Conservation (phyloP, 2,329 filamentous ascomycete genomes). For the Colletotrichum incanum region DNA sequence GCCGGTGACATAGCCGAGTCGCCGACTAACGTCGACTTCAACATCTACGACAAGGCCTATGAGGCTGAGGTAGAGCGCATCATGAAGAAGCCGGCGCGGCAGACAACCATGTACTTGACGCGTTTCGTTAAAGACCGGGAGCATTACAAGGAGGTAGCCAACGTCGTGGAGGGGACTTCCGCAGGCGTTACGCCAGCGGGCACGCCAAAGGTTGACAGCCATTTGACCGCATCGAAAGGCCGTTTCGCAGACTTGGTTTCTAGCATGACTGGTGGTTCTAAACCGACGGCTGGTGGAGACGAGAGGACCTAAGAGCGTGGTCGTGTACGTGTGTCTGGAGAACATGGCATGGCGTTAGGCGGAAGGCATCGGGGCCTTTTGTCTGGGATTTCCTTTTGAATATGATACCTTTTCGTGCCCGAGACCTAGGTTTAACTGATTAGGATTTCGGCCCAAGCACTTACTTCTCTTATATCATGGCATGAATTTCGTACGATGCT, state of each 20-base stretch:
- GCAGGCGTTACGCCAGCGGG: constrained; percentile 31
- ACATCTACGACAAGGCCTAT: constrained; percentile 92
- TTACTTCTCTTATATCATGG: too few relatives aligned
- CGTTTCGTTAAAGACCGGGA: constrained; percentile 63
- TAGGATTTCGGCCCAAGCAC: not conserved
- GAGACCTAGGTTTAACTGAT: not conserved
- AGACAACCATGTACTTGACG: constrained; percentile 65
- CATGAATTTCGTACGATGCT: not conserved
- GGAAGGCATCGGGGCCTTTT: constrained; percentile 6
- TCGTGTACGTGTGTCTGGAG: not conserved
- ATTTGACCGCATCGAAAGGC: constrained; percentile 27
- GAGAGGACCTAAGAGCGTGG: constrained; percentile 9
- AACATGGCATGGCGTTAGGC: constrained; percentile 24
- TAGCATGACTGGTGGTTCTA: constrained; percentile 33
- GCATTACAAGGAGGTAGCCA: constrained; percentile 56
- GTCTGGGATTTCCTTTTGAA: constrained; percentile 7
- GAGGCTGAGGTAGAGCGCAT: constrained; percentile 86
- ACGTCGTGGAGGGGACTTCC: constrained; percentile 52
- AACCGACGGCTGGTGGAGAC: constrained; percentile 4
- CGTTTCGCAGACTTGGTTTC: constrained; percentile 41
- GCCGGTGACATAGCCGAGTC: constrained; percentile 82
- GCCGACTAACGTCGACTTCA: constrained; percentile 85
- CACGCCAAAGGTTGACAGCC: constrained; percentile 43
- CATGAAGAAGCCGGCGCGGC: constrained; percentile 57
- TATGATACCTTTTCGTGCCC: constrained; percentile 36